Evolutionary conservation across 1,284 basidiomycete genomes (phyloP).

Genomic region (Wolfiporia cocos): DNA sequence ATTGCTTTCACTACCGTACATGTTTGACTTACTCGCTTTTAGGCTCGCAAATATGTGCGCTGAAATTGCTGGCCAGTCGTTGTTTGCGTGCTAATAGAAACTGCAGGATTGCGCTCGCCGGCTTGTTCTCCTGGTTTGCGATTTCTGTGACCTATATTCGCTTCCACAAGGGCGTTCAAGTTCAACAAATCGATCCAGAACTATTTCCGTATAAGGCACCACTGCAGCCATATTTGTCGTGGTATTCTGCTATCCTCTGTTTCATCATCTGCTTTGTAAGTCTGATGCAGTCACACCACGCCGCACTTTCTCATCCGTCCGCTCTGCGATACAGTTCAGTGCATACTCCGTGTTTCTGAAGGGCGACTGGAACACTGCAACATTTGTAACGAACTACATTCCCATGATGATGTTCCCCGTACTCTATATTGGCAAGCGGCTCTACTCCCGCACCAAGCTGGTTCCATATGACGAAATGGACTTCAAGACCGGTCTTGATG

Average conservation of each 20-base stretch:
- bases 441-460: slow-evolving; percentile 43
- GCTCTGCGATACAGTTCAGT: slow-evolving; percentile 46
- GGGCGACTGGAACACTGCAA: slow-evolving; percentile 50
- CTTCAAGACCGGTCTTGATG: slow-evolving; percentile 63
- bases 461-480: slow-evolving; percentile 67
- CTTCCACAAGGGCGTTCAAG: slow-evolving; percentile 62
- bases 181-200: slow-evolving; percentile 50
- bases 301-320: background rate
- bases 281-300: too few species aligned
- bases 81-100: background rate
- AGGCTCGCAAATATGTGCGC: too few species aligned
- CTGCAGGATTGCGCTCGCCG: slow-evolving; percentile 31
- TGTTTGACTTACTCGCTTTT: too few species aligned
- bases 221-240: slow-evolving; percentile 33
- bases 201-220: slow-evolving; percentile 46
- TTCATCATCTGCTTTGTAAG: slow-evolving; percentile 25
- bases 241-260: slow-evolving; percentile 35
- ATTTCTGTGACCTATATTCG: slow-evolving; percentile 71
- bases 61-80: background rate
- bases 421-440: slow-evolving; percentile 54
- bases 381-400: slow-evolving; percentile 76
- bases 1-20: background rate
- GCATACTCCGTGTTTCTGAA: slow-evolving; percentile 75
- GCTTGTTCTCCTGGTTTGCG: slow-evolving; percentile 61
- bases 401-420: slow-evolving; percentile 71